A percentile compares a stretch with the other conserved stretches of the same genome.
Evolutionary conservation across 768 basidiomycete genomes (phyloP).

Genomic region (Panaeolus papilionaceus): DNA sequence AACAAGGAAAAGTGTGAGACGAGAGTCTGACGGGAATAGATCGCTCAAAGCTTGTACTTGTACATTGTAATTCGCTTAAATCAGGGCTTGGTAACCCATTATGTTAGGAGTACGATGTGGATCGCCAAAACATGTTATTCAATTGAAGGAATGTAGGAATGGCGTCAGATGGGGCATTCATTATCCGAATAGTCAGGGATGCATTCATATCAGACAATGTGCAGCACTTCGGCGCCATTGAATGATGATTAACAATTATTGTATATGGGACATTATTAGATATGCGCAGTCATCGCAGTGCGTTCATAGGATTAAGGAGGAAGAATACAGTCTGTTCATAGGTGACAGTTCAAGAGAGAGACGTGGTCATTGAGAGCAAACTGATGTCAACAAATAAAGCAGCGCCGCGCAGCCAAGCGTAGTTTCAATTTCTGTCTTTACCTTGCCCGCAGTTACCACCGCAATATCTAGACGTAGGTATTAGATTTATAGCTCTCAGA

Average conservation of each 20-base stretch:
- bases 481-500: not conserved
- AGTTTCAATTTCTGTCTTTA: constrained; percentile 2
- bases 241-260: not conserved
- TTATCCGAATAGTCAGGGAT: constrained; percentile 6
- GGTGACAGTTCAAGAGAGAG: not conserved
- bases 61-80: not conserved
- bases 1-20: constrained; percentile 5
- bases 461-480: not conserved
- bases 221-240: not conserved
- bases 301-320: not conserved
- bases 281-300: not conserved
- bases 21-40: not conserved
- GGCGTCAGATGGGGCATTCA: not conserved
- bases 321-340: not conserved
- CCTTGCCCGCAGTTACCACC: constrained; percentile 9
- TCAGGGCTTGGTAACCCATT: not conserved
- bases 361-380: constrained; percentile 9
- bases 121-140: not conserved
- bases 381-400: constrained; percentile 15
- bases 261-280: not conserved
- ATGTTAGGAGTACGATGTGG: not conserved
- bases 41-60: not conserved
- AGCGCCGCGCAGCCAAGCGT: constrained; percentile 11
- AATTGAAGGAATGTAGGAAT: not conserved
- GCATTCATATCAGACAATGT: not conserved